phyloP scores from a whole-genome alignment of 1,284 basidiomycete genomes.

The Albatrellus sp. region DNA sequence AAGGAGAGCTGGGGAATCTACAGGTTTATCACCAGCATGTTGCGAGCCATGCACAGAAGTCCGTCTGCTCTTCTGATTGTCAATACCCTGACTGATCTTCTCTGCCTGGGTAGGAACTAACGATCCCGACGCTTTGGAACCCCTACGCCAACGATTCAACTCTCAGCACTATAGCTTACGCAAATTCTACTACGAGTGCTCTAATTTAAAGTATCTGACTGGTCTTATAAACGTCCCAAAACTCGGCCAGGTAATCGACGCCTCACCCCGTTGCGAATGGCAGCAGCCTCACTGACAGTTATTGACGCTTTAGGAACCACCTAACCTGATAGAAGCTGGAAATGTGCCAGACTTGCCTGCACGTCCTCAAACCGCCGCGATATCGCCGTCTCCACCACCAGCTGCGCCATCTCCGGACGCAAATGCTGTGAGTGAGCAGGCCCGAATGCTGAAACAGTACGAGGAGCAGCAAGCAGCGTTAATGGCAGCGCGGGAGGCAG shows the following conservation, averaged over 20 bases:
- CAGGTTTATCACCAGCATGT: slow-evolving; percentile 94
- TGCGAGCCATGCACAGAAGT: slow-evolving; percentile 91
- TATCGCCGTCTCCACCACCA: slow-evolving; percentile 44
- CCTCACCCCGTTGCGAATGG: background rate
- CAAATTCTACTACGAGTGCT: slow-evolving; percentile 97
- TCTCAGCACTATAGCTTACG: slow-evolving; percentile 84
- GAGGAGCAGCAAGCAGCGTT: slow-evolving; percentile 89
- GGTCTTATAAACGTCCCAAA: slow-evolving; percentile 95
- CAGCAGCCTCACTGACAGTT: slow-evolving; percentile 3
- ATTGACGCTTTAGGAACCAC: slow-evolving; percentile 60
- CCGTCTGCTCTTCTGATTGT: slow-evolving; percentile 16
- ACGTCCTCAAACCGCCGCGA: slow-evolving; percentile 58
- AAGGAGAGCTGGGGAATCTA: slow-evolving; percentile 98
- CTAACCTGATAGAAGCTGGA: slow-evolving; percentile 79
- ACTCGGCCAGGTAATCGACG: slow-evolving; percentile 62
- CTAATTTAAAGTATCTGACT: slow-evolving; percentile 91
- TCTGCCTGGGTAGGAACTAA: slow-evolving; percentile 57
- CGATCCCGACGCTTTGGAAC: slow-evolving; percentile 76
- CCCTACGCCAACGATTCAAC: slow-evolving; percentile 74
- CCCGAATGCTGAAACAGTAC: slow-evolving; percentile 91
- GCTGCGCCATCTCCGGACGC: slow-evolving; percentile 63
- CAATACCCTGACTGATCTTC: background rate
- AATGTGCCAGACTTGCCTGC: slow-evolving; percentile 81
- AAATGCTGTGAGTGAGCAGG: slow-evolving; percentile 84
- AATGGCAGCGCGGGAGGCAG: slow-evolving; percentile 68